Conservation (phyloP, 495 filamentous ascomycete genomes). For the Chaetomium fimeti region DNA sequence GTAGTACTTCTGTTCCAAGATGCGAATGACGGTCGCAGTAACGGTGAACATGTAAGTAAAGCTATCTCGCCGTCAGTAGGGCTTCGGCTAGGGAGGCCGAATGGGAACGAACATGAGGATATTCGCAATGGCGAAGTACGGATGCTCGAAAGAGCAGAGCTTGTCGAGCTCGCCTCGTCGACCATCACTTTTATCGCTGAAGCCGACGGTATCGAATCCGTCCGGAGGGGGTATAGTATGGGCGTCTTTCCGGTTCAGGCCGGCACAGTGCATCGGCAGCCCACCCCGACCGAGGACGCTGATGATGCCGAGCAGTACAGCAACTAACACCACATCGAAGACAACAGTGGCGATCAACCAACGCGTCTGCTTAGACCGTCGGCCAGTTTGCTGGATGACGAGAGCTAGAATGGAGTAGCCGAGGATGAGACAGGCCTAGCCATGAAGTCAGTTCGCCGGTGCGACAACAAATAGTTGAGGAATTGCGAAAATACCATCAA, state of each 20-base stretch:
- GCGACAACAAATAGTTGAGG: not conserved
- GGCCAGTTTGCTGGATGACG: constrained; percentile 34
- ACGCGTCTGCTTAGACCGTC: constrained; percentile 27
- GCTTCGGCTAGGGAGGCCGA: too few species aligned
- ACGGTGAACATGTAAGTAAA: constrained; percentile 43
- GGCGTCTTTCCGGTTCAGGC: constrained; percentile 31
- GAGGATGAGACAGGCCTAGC: constrained; percentile 35
- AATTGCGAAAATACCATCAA: constrained; percentile 36
- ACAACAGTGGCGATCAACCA: constrained; percentile 33
- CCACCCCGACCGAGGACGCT: constrained; percentile 36
- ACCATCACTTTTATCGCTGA: constrained; percentile 28
- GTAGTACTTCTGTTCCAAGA: constrained; percentile 37
- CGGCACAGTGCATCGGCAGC: constrained; percentile 39
- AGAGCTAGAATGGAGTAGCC: constrained; percentile 40
- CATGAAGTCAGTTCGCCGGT: constrained; percentile 16
- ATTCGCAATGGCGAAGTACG: constrained; percentile 37
- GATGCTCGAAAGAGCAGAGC: constrained; percentile 38
- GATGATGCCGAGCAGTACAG: constrained; percentile 34
- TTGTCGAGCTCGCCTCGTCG: constrained; percentile 35
- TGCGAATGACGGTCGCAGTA: constrained; percentile 32
- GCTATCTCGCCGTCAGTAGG: constrained; percentile 25
- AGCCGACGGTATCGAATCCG: constrained; percentile 32
- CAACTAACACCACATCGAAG: constrained; percentile 35
- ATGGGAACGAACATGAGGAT: constrained; percentile 35
- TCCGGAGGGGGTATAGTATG: not conserved